A percentile compares a stretch with the other conserved stretches of the same genome.
Evolutionary conservation across 176 grass and related monocot species (phyloP).

Genomic region (Thinopyrum elongatum): DNA sequence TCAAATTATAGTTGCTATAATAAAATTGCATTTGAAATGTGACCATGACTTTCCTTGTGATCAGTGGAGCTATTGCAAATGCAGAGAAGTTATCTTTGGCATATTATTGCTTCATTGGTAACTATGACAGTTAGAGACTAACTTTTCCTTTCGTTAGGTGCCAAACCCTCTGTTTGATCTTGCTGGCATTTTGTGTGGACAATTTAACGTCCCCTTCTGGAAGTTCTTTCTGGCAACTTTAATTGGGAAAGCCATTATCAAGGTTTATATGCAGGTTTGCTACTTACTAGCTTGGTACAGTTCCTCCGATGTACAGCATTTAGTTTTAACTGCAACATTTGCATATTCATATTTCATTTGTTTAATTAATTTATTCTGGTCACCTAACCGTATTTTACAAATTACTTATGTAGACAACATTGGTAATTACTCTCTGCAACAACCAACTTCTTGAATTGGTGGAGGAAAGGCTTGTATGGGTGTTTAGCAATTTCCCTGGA

Average conservation of each 20-base stretch:
- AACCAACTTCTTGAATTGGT: constrained; percentile 92
- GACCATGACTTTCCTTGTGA: constrained; percentile 16
- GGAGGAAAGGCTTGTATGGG: constrained; percentile 82
- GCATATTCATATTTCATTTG: not conserved
- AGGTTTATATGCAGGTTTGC: constrained; percentile 88
- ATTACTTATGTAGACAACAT: constrained; percentile 62
- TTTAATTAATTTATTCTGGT: not conserved
- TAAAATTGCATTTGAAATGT: constrained; percentile 24
- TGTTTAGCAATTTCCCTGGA: constrained; percentile 63
- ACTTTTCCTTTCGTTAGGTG: constrained; percentile 56
- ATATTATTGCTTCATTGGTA: constrained; percentile 16
- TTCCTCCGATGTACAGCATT: not conserved
- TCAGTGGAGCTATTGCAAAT: not conserved
- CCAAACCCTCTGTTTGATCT: constrained; percentile 95
- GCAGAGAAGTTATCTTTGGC: not conserved
- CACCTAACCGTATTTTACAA: constrained; percentile 6
- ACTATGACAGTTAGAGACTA: constrained; percentile 20
- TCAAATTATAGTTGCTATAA: constrained; percentile 1
- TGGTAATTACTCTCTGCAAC: constrained; percentile 83
- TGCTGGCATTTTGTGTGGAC: constrained; percentile 89
- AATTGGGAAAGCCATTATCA: constrained; percentile 93
- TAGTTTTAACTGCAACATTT: constrained; percentile 10
- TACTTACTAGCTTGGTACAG: constrained; percentile 7
- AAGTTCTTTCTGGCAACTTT: constrained; percentile 95
- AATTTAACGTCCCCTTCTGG: constrained; percentile 91